Conservation (phyloP, 2,329 filamentous ascomycete genomes). For the Fusarium algeriense region DNA sequence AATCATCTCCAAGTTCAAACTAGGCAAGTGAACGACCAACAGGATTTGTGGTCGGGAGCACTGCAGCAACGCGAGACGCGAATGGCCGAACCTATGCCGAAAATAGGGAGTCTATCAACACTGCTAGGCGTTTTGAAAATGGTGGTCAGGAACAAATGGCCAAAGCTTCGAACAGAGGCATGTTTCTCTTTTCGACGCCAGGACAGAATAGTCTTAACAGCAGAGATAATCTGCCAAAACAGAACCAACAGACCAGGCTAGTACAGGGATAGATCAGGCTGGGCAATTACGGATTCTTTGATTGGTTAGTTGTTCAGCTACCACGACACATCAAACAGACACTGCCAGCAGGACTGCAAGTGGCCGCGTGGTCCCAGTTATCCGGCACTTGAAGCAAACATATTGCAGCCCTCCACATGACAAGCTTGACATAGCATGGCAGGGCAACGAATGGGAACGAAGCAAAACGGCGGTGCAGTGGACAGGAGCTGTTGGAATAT, state of each 20-base stretch:
- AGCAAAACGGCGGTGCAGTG: conserved; percentile 5
- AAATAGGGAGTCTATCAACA: conserved; percentile 23
- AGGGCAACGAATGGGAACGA: not conserved
- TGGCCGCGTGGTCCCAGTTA: conserved; percentile 27
- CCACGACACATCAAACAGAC: conserved; percentile 36
- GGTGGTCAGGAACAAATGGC: conserved; percentile 37
- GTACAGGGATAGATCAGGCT: conserved; percentile 33
- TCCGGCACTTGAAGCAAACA: conserved; percentile 39
- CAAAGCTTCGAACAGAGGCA: conserved; percentile 32
- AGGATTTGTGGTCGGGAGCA: conserved; percentile 24
- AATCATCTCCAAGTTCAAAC: conserved; percentile 3
- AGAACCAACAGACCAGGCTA: conserved; percentile 28
- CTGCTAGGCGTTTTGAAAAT: conserved; percentile 12
- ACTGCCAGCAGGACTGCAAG: conserved; percentile 22
- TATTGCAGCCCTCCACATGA: conserved; percentile 1
- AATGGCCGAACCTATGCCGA: conserved; percentile 30
- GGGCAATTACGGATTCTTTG: conserved; percentile 23
- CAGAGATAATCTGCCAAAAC: conserved; percentile 33
- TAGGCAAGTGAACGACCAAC: conserved; percentile 33
- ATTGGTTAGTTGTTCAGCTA: conserved; percentile 28
- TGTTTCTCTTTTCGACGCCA: conserved; percentile 28
- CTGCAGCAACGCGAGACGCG: conserved; percentile 34
- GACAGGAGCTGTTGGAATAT: conserved; percentile 6
- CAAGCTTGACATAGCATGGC: conserved; percentile 2
- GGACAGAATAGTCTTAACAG: conserved; percentile 20